Evolutionary conservation across 139 green algal species (phyloP).

Genomic region (Chlorella sp.): DNA sequence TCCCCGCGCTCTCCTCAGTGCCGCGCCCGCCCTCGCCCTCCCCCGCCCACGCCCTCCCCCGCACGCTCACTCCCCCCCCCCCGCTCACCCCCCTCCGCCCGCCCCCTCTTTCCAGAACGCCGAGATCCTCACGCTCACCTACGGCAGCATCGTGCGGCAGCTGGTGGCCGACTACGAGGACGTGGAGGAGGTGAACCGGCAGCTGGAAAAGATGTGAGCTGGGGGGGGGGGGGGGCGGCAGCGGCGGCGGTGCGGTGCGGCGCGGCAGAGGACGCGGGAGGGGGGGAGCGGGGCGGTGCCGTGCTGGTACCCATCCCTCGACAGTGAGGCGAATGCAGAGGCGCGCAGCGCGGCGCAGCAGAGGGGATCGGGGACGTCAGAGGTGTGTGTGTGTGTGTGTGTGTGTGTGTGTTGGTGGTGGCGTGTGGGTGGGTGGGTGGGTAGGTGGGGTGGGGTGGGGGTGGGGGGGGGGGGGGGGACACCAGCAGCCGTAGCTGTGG

Average conservation of each 20-base stretch:
- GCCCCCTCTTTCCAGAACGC: conserved; percentile 81
- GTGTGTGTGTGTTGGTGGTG: no score
- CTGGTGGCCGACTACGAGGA: conserved; percentile 94
- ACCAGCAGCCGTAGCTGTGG: no score
- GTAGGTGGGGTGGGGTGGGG: no score
- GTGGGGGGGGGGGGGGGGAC: no score
- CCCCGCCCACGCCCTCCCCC: not conserved
- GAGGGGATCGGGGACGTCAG: no score
- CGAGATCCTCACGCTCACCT: conserved; percentile 97
- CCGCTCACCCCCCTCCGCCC: not conserved
- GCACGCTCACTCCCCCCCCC: not conserved
- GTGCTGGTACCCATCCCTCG: no score
- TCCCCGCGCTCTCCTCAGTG: not conserved
- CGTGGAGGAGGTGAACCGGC: conserved; percentile 94
- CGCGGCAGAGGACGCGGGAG: no score
- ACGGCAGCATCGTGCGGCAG: conserved; percentile 96
- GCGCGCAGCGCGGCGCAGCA: no score
- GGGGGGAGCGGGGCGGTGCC: no score
- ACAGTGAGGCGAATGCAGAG: no score
- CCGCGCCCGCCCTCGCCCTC: not conserved
- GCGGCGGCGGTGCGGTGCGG: not conserved
- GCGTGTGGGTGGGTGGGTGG: no score
- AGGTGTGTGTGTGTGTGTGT: no score
- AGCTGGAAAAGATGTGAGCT: conserved; percentile 93
- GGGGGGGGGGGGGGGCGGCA: not conserved